Evolutionary conservation across 1,284 basidiomycete species (phyloP).

Genomic region (Boletellus dicymbophilus): DNA sequence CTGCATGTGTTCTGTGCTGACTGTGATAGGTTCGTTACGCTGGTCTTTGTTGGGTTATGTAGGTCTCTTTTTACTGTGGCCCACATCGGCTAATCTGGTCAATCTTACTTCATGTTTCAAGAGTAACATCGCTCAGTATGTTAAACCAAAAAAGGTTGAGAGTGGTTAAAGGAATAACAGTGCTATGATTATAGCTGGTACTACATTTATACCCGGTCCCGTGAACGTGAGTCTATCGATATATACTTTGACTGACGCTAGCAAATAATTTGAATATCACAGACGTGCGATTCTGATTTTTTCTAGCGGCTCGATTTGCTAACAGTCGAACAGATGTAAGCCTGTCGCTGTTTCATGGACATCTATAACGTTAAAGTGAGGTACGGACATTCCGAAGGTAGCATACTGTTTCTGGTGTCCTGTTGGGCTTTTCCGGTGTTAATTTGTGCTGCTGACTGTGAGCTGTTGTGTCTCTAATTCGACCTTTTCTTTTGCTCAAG

Average conservation of each 20-base stretch:
- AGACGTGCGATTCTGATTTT: neutral
- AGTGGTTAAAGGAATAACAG: neutral
- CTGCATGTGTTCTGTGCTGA: neutral
- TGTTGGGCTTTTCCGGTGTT: neutral
- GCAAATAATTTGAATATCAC: neutral
- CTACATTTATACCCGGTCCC: neutral
- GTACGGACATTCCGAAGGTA: neutral
- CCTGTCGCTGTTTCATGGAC: too few species aligned
- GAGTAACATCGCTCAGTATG: neutral
- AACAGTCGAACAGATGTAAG: neutral
- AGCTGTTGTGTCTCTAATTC: neutral
- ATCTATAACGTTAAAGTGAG: neutral
- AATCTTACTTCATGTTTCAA: neutral
- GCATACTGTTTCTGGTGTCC: neutral
- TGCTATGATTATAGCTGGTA: neutral
- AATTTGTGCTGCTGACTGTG: neutral
- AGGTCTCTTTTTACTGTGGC: neutral
- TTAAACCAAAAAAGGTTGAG: neutral
- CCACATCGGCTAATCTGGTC: neutral
- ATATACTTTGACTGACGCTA: neutral
- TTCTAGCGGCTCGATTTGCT: neutral
- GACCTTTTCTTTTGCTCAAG: neutral
- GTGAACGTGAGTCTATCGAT: neutral
- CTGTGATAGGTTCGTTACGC: constrained; percentile 5
- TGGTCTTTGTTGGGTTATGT: constrained; percentile 8